Percentiles rank a stretch among this genome's conserved stretches.
Conservation (phyloP, 495 filamentous ascomycete genomes). For the Hapsidospora chrysogenum region DNA sequence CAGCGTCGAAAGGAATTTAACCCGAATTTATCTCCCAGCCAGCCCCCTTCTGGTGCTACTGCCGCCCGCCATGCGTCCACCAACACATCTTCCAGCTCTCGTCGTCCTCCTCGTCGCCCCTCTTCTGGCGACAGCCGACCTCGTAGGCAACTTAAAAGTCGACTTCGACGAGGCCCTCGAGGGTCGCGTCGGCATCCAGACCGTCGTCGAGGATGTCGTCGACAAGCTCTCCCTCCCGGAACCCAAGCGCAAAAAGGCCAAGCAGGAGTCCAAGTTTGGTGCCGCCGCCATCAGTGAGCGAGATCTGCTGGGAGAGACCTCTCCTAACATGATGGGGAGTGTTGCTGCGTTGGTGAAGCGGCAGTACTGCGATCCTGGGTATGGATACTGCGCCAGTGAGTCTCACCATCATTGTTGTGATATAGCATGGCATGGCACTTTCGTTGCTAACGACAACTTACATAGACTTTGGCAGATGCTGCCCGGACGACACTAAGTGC, state of each 20-base stretch:
- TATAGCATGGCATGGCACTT: neutral
- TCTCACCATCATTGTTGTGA: neutral
- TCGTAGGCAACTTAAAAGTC: neutral
- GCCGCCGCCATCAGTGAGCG: neutral
- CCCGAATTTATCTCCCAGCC: no score
- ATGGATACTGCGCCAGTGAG: slow-evolving; percentile 12
- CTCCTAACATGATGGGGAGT: neutral
- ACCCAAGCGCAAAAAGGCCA: no score
- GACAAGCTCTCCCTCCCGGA: neutral
- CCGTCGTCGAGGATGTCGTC: neutral
- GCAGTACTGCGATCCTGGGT: slow-evolving; percentile 11
- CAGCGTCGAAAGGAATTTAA: no score
- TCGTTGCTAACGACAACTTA: neutral
- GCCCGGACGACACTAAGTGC: slow-evolving; percentile 8
- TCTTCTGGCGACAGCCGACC: no score
- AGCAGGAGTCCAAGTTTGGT: neutral
- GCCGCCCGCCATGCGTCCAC: no score
- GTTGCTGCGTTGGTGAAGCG: slow-evolving; percentile 3
- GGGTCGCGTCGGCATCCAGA: neutral
- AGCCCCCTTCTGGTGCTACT: no score
- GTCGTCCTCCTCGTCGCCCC: no score
- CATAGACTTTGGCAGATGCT: slow-evolving; percentile 11
- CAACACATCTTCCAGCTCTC: no score
- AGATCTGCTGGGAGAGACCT: neutral
- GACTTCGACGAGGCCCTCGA: neutral